Percentiles rank a stretch among this genome's conserved stretches.
phyloP scores from a whole-genome alignment of 306 rosid species.

The Glycyrrhiza uralensis region DNA sequence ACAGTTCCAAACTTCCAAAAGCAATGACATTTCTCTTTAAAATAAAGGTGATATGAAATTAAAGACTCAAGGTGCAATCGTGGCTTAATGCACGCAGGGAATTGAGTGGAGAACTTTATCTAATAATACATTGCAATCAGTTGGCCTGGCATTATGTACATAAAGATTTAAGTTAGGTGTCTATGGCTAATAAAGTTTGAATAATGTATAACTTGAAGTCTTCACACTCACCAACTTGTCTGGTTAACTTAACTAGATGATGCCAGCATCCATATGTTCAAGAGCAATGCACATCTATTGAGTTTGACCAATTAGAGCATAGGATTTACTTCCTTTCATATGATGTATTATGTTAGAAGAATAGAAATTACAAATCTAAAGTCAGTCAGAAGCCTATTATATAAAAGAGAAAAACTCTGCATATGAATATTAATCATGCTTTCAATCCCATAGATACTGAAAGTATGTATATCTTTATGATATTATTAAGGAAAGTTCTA shows the following conservation, averaged over 20 bases:
- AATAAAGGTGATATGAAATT: not conserved
- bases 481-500: too few species aligned
- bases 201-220: conserved; percentile 15
- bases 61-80: not conserved
- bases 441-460: not conserved
- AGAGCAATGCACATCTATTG: not conserved
- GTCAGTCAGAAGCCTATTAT: not conserved
- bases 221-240: conserved; percentile 29
- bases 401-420: not conserved
- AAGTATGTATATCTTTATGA: too few species aligned
- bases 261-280: conserved; percentile 7
- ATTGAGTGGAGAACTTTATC: conserved; percentile 22
- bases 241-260: conserved; percentile 13
- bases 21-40: not conserved
- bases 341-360: not conserved
- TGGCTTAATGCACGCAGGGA: conserved; percentile 26
- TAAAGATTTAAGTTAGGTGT: conserved; percentile 6
- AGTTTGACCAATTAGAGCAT: not conserved
- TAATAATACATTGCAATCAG: conserved; percentile 21
- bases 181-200: conserved; percentile 16
- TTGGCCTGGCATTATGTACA: not conserved
- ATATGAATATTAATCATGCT: not conserved
- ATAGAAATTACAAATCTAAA: not conserved
- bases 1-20: not conserved
- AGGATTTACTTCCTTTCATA: too few species aligned